Evolutionary conservation across 2,329 filamentous ascomycete species (phyloP).

Genomic region (Colletotrichum cuscutae): DNA sequence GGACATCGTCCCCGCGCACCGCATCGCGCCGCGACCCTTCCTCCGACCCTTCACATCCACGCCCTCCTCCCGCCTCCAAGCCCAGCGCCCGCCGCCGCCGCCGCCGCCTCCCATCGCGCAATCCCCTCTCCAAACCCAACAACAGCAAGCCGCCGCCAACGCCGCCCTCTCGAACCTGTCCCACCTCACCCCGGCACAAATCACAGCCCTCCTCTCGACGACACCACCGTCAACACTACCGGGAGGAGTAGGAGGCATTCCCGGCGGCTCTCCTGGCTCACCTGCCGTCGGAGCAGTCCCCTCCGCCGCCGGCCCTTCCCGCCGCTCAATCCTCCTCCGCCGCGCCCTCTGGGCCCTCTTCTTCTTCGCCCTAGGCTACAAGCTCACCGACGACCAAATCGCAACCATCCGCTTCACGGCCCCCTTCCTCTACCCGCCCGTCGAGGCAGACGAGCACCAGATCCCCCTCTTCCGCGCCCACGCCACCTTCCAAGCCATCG

Average conservation of each 20-base stretch:
- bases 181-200: conserved; percentile 33
- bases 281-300: neutral
- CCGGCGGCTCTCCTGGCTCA: neutral
- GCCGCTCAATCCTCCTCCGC: conserved; percentile 16
- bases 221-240: neutral
- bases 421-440: conserved; percentile 13
- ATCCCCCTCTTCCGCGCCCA: neutral
- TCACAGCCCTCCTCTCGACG: conserved; percentile 33
- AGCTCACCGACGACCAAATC: conserved; percentile 19
- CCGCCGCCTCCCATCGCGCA: neutral
- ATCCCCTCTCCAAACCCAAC: neutral
- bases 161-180: conserved; percentile 34
- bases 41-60: conserved; percentile 25
- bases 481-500: neutral
- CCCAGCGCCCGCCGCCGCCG: conserved; percentile 2
- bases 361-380: conserved; percentile 30
- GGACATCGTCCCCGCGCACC: conserved; percentile 16
- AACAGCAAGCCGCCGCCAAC: conserved; percentile 15
- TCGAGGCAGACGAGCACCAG: neutral
- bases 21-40: conserved; percentile 14
- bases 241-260: neutral
- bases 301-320: neutral
- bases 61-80: conserved; percentile 1
- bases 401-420: conserved; percentile 3
- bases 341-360: conserved; percentile 21